phyloP scores from a whole-genome alignment of 1,139 yeast species.

The Geotrichum klebahnii region DNA sequence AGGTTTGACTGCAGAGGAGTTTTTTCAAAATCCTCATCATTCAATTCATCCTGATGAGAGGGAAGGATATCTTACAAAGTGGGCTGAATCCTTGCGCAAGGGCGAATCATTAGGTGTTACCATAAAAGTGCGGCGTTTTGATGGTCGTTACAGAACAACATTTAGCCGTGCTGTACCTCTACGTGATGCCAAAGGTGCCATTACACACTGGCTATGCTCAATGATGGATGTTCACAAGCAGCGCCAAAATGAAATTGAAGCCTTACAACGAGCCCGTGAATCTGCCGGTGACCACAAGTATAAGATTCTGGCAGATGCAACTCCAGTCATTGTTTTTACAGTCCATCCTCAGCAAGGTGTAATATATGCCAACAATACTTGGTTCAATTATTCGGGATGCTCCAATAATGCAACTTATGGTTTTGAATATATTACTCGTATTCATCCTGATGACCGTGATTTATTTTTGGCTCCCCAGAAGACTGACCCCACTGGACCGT shows the following conservation, averaged over 20 bases:
- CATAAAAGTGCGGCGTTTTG: slow-evolving; percentile 37
- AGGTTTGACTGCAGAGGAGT: slow-evolving; percentile 37
- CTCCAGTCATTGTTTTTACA: slow-evolving; percentile 39
- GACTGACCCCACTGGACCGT: slow-evolving; percentile 14
- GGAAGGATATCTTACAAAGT: slow-evolving; percentile 29
- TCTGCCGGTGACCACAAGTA: slow-evolving; percentile 38
- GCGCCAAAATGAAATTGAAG: slow-evolving; percentile 36
- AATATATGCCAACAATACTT: slow-evolving; percentile 37
- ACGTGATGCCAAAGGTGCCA: slow-evolving; percentile 36
- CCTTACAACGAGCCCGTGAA: slow-evolving; percentile 34
- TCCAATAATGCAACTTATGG: slow-evolving; percentile 34
- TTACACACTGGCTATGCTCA: slow-evolving; percentile 40
- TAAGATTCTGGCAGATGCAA: slow-evolving; percentile 37
- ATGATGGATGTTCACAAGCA: slow-evolving; percentile 40
- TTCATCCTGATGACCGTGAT: slow-evolving; percentile 35
- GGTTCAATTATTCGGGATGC: slow-evolving; percentile 38
- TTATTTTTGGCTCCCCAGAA: slow-evolving; percentile 30
- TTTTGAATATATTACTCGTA: slow-evolving; percentile 33
- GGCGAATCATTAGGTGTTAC: slow-evolving; percentile 36
- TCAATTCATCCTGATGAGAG: slow-evolving; percentile 37
- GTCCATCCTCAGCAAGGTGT: slow-evolving; percentile 35
- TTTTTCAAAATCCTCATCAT: slow-evolving; percentile 29
- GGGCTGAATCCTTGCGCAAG: slow-evolving; percentile 33
- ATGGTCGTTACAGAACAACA: slow-evolving; percentile 36
- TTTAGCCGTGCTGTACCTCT: slow-evolving; percentile 38